Base-by-base conservation (phyloP, 192 early-diverging fungal species). In the Podila clonocystis region DNA sequence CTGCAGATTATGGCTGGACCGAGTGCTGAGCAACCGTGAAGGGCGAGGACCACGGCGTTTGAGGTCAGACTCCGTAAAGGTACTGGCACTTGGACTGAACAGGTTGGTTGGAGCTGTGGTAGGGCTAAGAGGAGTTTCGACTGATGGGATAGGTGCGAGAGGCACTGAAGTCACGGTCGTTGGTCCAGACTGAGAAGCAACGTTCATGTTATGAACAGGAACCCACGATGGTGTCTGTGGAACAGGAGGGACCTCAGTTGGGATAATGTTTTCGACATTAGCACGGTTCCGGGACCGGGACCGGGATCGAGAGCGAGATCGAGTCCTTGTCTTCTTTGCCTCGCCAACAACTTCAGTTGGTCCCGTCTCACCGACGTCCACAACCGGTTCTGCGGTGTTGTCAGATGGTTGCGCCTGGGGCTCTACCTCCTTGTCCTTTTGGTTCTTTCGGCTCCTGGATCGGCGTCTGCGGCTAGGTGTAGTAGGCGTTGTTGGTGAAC, bases 21-120 rank as follows among this genome's bases (percentile, higher is more conserved):
- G 77, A 19, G 77, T 80, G 52, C 71, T 80, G 65, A 80, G 67
- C 3, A 79, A 65, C 6, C 77, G 61, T 29, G 77, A 62, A 9
- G 77, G 77, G 24, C 77, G 77, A 41, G 77, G 77, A 17, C 70
- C 77, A 38, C 77, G 77, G 64, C 77, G 70, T 55, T 80, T 80
- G 50, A 73, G 48, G 2, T 80, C 77, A 17, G 77, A 72, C 28
- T 80, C 75, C 1, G n/a, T 33, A 17, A 50, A n/a, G 15, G 24
- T 49, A 30, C 17, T 63, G 5, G 38, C 11, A 33, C 13, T 29
- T 1, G 65, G 65, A 29, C 73, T 67, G 26, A 59, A 45, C 2
- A 66, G 38, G 20, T 24, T 49, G 0, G 65, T 58, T 4, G 57
- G n/a, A 2, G 36, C n/a, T 20, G 60, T 64, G 7, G 17, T 28